Conservation (phyloP, 805 yeast species). For the Teunomyces aglyptinius region DNA sequence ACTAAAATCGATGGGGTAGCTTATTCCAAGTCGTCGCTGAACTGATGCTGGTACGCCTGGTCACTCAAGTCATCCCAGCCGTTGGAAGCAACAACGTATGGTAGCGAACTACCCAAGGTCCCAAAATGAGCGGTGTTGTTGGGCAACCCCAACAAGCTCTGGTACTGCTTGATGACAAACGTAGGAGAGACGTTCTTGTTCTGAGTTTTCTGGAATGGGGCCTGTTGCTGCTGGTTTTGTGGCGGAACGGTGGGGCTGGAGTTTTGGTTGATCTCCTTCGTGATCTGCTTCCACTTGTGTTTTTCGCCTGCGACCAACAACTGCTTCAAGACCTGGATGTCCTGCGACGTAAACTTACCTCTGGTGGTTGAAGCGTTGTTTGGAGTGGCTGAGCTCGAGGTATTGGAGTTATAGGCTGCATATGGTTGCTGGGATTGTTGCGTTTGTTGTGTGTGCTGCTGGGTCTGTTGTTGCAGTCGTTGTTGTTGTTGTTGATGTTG, state of each 20-base stretch:
- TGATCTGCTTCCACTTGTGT: constrained; percentile 59
- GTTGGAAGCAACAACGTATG: constrained; percentile 45
- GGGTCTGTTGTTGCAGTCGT: neutral
- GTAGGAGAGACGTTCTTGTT: constrained; percentile 47
- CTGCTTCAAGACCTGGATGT: constrained; percentile 45
- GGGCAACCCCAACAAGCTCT: constrained; percentile 54
- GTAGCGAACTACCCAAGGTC: constrained; percentile 49
- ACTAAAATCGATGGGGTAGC: neutral
- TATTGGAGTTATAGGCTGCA: constrained; percentile 4
- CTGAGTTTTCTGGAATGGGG: constrained; percentile 11
- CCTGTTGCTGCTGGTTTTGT: neutral
- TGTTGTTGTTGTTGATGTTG: constrained; percentile 8
- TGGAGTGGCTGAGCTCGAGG: constrained; percentile 1
- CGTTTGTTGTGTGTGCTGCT: too few relatives aligned
- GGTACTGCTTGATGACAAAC: constrained; percentile 55
- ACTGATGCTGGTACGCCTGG: constrained; percentile 14
- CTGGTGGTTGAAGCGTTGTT: constrained; percentile 3
- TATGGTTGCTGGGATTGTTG: constrained; percentile 6
- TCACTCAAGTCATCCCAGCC: constrained; percentile 44
- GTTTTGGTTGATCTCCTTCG: constrained; percentile 29
- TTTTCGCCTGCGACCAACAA: constrained; percentile 52
- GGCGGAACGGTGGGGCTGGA: constrained; percentile 6
- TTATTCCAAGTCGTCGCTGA: constrained; percentile 14
- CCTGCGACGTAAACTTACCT: constrained; percentile 40
- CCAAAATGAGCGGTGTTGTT: constrained; percentile 43